These are phyloP conservation scores for Ceratobasidium papillatum DNA, from an alignment of 1,284 basidiomycete genomes.

Conservation along the genomic window DNA sequence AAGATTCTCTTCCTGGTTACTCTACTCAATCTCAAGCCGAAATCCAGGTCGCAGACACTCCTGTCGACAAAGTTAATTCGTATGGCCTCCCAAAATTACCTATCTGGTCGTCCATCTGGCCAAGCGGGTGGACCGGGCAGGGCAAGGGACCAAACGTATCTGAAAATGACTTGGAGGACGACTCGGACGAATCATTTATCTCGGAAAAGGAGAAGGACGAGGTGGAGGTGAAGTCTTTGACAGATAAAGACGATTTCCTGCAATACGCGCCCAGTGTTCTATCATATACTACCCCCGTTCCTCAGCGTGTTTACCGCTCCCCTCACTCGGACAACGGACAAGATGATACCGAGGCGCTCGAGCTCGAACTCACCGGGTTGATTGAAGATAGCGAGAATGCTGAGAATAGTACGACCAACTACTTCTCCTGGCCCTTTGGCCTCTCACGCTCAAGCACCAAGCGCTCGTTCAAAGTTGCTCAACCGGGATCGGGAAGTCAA, in stretches of 20 bases:
- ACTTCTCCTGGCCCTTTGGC: background rate
- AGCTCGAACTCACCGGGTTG: background rate
- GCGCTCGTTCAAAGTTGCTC: background rate
- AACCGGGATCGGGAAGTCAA: too few species aligned
- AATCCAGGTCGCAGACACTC: slow-evolving; percentile 2
- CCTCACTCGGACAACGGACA: background rate
- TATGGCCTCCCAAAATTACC: background rate
- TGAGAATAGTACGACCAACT: background rate
- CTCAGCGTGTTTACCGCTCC: background rate
- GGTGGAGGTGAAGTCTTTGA: background rate
- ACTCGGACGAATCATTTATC: background rate
- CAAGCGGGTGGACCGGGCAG: slow-evolving; percentile 28
- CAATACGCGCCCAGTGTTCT: background rate
- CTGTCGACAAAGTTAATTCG: background rate
- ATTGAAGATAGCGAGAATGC: background rate
- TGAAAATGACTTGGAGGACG: slow-evolving; percentile 6
- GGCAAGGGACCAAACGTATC: background rate
- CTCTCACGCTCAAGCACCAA: background rate
- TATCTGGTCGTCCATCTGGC: slow-evolving; percentile 19
- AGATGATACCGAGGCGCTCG: slow-evolving; percentile 2
- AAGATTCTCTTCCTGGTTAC: background rate
- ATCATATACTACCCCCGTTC: background rate
- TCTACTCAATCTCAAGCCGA: slow-evolving; percentile 8
- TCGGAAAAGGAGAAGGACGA: slow-evolving; percentile 6
- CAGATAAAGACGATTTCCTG: background rate